Evolutionary conservation across 805 yeast genomes (phyloP), one percentile per base, ranked within the genome.

Genomic region (Ogataea angusta): DNA sequence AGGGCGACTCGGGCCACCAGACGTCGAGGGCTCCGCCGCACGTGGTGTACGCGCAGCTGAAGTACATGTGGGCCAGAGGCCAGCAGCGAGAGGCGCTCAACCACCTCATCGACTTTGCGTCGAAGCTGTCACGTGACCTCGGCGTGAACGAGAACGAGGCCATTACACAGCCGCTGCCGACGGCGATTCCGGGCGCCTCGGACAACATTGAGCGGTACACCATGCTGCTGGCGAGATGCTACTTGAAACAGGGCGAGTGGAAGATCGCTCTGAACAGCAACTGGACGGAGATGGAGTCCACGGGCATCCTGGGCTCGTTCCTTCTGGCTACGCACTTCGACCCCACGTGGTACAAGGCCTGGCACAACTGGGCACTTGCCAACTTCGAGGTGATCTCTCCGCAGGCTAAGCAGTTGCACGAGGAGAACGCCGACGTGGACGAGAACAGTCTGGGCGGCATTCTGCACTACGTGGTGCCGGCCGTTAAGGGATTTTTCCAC

Each of bases 281-380:
- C 47, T 91, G 98, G 98, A 75, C 86, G 45, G 73, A 79, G 8
- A 85, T 81, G 46, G 77, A 76, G 43, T 62, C 69, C 6, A 90
- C 88, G 31, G 84, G 90, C 1, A 88, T 93, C 49, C 67, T 93
- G 44, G 96, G 97, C 10, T 89, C 97, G 0, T 93, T 87, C 59
- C 67, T 93, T 40, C 70, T 93, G 48, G 98, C 99, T 0, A 91
- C 99, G 0, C 96, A 90, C 59, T 91, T 93, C 62, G 97, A 93
- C 59, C 72, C 77, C 25, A 75, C 77, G 17, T 93, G 99, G 96
- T 93, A 93, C 57, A 93, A 95, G 58, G 99, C 98, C 13, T 95
- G 99, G 99, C 99, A 93, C 60, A 91, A 89, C 57, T 93, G 99
- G 99, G 99, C 99, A 0, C 70, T 95, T 57, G 97, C 98, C 1